phyloP scores from a whole-genome alignment of 257 asterid genomes.

The Galeopsis tetrahit region DNA sequence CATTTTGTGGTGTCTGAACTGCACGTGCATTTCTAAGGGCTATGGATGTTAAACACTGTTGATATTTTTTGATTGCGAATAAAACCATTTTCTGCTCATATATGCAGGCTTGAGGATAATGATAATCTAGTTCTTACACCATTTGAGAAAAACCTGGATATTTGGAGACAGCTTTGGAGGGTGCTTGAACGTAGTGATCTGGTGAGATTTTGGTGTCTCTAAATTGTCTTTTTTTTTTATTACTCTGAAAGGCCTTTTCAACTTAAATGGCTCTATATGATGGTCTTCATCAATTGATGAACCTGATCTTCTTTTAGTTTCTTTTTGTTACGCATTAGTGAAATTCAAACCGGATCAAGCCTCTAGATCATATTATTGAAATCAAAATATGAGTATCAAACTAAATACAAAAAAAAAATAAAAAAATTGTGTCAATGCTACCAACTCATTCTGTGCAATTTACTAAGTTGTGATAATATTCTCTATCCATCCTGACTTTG shows the following conservation, averaged over 20 bases:
- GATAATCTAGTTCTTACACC: conserved; percentile 95
- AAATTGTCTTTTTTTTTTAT: conserved; percentile 15
- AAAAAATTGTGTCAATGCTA: background rate
- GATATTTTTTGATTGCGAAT: background rate
- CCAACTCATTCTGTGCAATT: background rate
- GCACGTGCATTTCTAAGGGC: conserved; percentile 16
- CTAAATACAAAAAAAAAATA: background rate
- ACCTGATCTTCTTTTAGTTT: background rate
- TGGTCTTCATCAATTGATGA: conserved; percentile 1
- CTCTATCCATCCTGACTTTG: background rate
- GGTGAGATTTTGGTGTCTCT: conserved; percentile 55
- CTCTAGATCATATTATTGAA: background rate
- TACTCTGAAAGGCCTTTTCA: conserved; percentile 1
- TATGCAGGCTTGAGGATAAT: conserved; percentile 90
- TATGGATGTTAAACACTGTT: background rate
- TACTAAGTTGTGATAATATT: background rate
- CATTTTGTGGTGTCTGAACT: conserved; percentile 1
- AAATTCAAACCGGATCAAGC: background rate
- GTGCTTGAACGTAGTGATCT: conserved; percentile 99
- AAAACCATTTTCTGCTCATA: conserved; percentile 12
- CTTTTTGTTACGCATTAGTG: background rate
- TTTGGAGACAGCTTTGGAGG: conserved; percentile 99
- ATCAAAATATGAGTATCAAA: conserved; percentile 8
- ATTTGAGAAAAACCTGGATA: conserved; percentile 96
- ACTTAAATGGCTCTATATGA: conserved; percentile 17